Evolutionary conservation across 1,284 basidiomycete genomes (phyloP).

Genomic region (Ustilago curta): DNA sequence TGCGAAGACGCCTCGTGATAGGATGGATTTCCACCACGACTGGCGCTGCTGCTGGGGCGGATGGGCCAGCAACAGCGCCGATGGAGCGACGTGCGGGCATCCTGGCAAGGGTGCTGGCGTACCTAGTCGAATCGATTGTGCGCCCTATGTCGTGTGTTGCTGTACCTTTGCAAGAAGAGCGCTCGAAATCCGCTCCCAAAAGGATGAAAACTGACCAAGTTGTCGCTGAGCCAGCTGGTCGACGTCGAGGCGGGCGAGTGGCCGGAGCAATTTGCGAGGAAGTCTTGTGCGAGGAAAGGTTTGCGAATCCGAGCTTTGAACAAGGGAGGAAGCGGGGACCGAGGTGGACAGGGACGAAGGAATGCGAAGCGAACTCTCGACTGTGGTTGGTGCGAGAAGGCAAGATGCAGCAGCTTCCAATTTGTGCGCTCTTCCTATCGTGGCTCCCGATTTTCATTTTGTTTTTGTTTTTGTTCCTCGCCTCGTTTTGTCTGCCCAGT

Average conservation of each 20-base stretch:
- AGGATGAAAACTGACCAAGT: not conserved
- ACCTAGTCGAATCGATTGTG: not conserved
- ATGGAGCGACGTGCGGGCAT: conserved; percentile 44
- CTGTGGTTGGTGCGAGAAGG: conserved; percentile 1
- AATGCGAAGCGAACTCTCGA: conserved; percentile 1
- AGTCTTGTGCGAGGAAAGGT: not conserved
- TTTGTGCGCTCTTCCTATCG: conserved; percentile 6
- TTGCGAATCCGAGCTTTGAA: not conserved
- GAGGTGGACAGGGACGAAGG: conserved; percentile 24
- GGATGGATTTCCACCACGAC: conserved; percentile 41
- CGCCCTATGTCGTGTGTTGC: not conserved
- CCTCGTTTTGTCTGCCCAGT: not conserved
- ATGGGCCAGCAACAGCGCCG: conserved; percentile 41
- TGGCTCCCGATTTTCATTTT: conserved; percentile 1
- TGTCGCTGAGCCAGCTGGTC: not conserved
- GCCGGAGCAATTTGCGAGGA: not conserved
- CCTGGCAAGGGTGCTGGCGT: not conserved
- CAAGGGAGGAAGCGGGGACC: not conserved
- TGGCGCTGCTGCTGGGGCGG: conserved; percentile 25
- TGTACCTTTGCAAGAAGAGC: too few relatives aligned
- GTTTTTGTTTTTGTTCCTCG: not conserved
- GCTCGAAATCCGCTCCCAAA: too few relatives aligned
- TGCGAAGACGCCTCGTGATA: conserved; percentile 54
- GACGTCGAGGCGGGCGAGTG: not conserved
- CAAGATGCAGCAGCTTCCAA: not conserved